These are phyloP conservation scores for Dendrobium chrysotoxum DNA, from an alignment of 106 monocot genomes.

Conservation along the genomic window DNA sequence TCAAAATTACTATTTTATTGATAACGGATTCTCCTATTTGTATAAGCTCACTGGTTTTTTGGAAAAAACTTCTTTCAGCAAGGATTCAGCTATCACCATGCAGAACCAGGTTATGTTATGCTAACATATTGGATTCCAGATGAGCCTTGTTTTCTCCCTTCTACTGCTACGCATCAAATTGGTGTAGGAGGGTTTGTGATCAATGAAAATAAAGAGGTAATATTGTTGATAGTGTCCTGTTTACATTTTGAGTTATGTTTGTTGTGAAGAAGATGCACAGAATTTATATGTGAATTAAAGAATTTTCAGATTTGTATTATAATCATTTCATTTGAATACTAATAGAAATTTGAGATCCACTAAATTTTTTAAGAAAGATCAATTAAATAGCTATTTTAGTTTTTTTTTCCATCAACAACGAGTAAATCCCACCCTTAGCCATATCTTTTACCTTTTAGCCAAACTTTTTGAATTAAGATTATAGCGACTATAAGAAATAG, in stretches of 20 bases:
- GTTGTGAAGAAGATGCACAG: neutral
- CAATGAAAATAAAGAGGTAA: conserved; percentile 73
- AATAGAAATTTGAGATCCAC: no score
- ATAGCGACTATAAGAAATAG: no score
- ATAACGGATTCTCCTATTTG: neutral
- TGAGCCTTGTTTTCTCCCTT: conserved; percentile 65
- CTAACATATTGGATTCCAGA: conserved; percentile 74
- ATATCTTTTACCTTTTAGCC: no score
- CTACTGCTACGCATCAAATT: conserved; percentile 68
- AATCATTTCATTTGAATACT: no score
- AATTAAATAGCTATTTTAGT: no score
- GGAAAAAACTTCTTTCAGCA: conserved; percentile 28
- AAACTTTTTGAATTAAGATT: no score
- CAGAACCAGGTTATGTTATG: conserved; percentile 76
- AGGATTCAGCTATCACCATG: conserved; percentile 81
- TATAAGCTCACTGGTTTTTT: neutral
- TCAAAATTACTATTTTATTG: neutral
- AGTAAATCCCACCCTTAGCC: no score
- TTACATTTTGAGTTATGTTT: neutral
- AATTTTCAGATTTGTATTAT: no score
- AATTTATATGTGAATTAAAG: neutral
- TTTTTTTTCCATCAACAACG: no score
- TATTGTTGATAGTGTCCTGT: neutral
- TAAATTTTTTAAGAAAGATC: no score
- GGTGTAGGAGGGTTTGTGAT: conserved; percentile 83